phyloP scores from a whole-genome alignment of 257 asterid genomes.

The Fraxinus anomala region DNA sequence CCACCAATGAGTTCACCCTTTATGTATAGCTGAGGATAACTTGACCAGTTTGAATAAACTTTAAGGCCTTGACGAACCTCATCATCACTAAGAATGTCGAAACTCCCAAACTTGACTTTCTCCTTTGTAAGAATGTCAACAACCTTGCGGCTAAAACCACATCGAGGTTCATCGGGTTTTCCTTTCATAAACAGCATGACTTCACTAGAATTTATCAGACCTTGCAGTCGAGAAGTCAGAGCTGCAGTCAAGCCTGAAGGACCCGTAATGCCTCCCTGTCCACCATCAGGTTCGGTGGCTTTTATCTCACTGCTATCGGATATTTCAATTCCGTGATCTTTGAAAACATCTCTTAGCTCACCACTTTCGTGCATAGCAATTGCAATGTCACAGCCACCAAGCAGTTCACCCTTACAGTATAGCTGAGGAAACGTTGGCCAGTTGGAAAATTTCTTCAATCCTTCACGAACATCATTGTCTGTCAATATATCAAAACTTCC shows the following conservation, averaged over 20 bases:
- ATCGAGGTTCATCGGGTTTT: constrained; percentile 71
- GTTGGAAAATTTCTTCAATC: constrained; percentile 81
- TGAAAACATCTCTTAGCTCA: constrained; percentile 70
- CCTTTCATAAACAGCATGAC: constrained; percentile 97
- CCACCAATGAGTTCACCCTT: constrained; percentile 90
- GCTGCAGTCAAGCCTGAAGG: constrained; percentile 69
- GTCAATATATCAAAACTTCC: constrained; percentile 87
- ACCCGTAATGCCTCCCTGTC: constrained; percentile 53
- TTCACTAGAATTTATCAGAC: constrained; percentile 55
- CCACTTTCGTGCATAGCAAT: constrained; percentile 87
- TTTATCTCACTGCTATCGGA: constrained; percentile 42
- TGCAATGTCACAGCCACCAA: constrained; percentile 88
- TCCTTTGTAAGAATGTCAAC: constrained; percentile 80
- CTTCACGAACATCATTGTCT: constrained; percentile 81
- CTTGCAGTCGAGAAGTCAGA: constrained; percentile 51
- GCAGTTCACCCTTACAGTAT: constrained; percentile 90
- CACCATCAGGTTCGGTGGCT: constrained; percentile 36
- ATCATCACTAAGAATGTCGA: constrained; percentile 81
- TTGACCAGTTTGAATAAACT: constrained; percentile 95
- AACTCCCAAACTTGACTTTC: constrained; percentile 67
- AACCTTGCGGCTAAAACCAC: constrained; percentile 98
- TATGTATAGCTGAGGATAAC: constrained; percentile 91
- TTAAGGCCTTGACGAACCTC: constrained; percentile 96
- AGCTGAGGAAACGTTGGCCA: constrained; percentile 99
- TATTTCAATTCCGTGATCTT: constrained; percentile 57